Conservation (phyloP, 169 alveolate species). For the Neospora caninum region DNA sequence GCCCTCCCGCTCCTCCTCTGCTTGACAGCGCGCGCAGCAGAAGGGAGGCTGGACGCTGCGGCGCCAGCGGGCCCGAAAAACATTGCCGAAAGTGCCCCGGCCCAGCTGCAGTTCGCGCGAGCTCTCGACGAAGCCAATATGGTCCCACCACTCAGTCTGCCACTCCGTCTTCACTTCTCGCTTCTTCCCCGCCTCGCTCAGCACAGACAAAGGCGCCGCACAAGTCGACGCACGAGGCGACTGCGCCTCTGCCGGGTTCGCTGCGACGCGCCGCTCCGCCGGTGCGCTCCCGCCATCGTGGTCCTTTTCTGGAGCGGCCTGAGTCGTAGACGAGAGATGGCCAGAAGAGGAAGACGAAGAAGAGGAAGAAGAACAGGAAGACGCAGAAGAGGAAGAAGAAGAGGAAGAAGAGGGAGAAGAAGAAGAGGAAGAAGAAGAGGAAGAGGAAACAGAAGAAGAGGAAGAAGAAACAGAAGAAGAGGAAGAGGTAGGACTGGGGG, state of each 20-base stretch:
- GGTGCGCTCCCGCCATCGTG: neutral
- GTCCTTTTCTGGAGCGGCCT: too few species aligned
- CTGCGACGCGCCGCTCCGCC: neutral
- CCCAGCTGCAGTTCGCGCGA: conserved; percentile 26
- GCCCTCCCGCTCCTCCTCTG: neutral
- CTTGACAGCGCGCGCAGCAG: conserved; percentile 24
- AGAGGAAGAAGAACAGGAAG: neutral
- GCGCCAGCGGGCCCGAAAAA: conserved; percentile 44
- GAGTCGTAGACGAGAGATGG: too few species aligned
- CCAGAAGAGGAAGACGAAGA: neutral
- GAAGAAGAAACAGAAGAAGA: neutral
- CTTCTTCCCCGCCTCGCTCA: neutral
- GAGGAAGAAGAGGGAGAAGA: neutral
- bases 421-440: neutral
- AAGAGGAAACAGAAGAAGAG: neutral
- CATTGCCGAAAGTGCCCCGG: conserved; percentile 51
- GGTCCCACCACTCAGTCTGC: conserved; percentile 44
- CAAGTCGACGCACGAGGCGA: neutral
- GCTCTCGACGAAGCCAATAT: conserved; percentile 28
- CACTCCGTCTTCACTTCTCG: neutral
- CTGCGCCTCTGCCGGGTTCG: neutral
- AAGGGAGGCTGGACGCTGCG: conserved; percentile 31
- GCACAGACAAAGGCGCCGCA: neutral
- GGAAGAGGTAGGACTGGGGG: neutral
- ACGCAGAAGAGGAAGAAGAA: neutral